Conservation (phyloP, 2,329 filamentous ascomycete genomes). For the Colletotrichum lini region DNA sequence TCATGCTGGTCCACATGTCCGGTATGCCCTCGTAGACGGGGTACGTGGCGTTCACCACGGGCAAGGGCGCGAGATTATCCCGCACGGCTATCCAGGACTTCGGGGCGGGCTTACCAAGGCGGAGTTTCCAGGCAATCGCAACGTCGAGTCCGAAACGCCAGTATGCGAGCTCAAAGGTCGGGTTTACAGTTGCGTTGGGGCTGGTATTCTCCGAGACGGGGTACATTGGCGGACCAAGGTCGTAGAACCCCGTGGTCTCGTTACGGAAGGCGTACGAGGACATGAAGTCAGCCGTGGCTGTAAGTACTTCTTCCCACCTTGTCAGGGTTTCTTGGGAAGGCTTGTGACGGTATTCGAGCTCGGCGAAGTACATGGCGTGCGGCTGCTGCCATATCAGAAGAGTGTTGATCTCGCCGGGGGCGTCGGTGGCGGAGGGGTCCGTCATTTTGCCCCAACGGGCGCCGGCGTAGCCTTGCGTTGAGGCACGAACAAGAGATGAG, state of each 20-base stretch:
- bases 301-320: conserved; percentile 68
- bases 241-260: conserved; percentile 64
- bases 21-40: conserved; percentile 66
- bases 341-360: conserved; percentile 65
- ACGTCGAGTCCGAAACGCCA: conserved; percentile 73
- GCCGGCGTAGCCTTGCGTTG: conserved; percentile 58
- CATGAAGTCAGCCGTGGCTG: conserved; percentile 71
- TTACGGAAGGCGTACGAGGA: conserved; percentile 70
- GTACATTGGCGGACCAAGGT: conserved; percentile 62
- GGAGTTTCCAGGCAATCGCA: conserved; percentile 66
- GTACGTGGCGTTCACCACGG: conserved; percentile 64
- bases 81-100: conserved; percentile 62
- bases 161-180: conserved; percentile 73
- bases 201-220: conserved; percentile 70
- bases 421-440: conserved; percentile 65
- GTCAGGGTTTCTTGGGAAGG: conserved; percentile 59
- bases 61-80: conserved; percentile 67
- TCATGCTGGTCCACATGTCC: conserved; percentile 58
- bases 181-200: conserved; percentile 69
- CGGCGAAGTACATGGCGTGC: conserved; percentile 73
- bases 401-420: conserved; percentile 73
- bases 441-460: conserved; percentile 60
- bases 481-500: conserved; percentile 55
- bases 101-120: conserved; percentile 61
- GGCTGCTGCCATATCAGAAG: conserved; percentile 75